Base-by-base conservation (phyloP, 1,139 yeast species). In the Pichia sp. region DNA sequence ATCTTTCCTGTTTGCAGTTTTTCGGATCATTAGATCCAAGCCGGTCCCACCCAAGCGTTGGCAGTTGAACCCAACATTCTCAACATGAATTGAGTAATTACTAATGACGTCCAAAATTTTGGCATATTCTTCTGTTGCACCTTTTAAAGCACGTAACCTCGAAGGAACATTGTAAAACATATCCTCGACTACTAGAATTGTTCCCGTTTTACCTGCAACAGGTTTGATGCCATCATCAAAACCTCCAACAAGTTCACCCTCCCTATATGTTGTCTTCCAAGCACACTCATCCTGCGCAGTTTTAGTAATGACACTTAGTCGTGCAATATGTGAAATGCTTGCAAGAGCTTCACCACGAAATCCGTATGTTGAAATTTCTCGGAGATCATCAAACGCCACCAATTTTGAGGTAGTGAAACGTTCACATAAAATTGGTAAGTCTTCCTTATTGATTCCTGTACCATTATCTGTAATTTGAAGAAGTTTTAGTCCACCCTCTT, bases 151-250 rank as follows among this genome's bases (percentile, higher is more conserved):
- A 51, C 85, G 75, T 43, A 85, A 70, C 53, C 99, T 77, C 0
- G 96, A 81, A 0, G 97, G 96, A 31, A 87, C 81, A 65, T 93
- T 95, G 71, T 86, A 95, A 66, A 95, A 95, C 57, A 95, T 73
- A 67, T 93, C 97, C 66, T 90, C 97, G 5, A 90, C 96, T 0
- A 79, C 71, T 44, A 95, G 80, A 58, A 85, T 90, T 0, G 99
- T 93, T 0, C 99, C 99, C 48, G 77, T 78, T 58, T 81, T 85
- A 0, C 98, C 98, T 0, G 99, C 99, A 1, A 81, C 77, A 0
- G 97, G 90, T 59, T 79, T 79, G 0, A 95, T 89, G 0, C 77
- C 81, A 0, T 74, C 72, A 15, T 73, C 72, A 2, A 59, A 61
- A 1, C 62, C 63, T 26, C 54, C 60, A 1, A 67, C 58, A 60